Conservation (phyloP, 192 early-diverging fungal species). For the Coemansia javaensis region DNA sequence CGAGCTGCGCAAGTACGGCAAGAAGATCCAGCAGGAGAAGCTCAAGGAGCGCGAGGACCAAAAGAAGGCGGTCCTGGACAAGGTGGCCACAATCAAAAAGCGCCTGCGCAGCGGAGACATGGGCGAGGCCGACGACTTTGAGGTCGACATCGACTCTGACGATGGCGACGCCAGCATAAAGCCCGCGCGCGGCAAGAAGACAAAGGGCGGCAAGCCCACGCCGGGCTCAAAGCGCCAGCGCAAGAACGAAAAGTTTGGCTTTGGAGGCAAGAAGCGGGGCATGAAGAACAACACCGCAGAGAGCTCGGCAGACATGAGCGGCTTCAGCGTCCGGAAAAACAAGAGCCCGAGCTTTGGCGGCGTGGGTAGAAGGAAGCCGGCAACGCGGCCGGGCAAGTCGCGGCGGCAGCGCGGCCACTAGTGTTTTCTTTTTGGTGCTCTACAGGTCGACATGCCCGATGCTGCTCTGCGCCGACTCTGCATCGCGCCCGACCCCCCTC, state of each 20-base stretch:
- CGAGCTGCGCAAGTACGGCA: constrained; percentile 94
- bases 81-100: constrained; percentile 85
- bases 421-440: no score
- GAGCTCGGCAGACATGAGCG: constrained; percentile 65
- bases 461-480: no score
- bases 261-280: constrained; percentile 81
- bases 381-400: constrained; percentile 45
- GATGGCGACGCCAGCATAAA: constrained; percentile 14
- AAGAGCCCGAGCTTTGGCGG: constrained; percentile 34
- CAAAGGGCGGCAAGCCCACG: constrained; percentile 18
- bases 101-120: constrained; percentile 59
- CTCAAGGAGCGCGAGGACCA: constrained; percentile 78
- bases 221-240: constrained; percentile 53
- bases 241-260: constrained; percentile 87
- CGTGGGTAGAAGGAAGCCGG: constrained; percentile 13
- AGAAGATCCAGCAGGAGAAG: constrained; percentile 94
- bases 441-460: no score
- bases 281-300: constrained; percentile 78
- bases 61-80: constrained; percentile 86
- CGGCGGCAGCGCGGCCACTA: constrained; percentile 32
- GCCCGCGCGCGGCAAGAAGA: neutral
- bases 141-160: constrained; percentile 41
- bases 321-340: constrained; percentile 53
- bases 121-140: constrained; percentile 44
- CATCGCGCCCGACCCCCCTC: no score